Conservation (phyloP, 148 eudicot species). For the Persicaria maculosa region DNA sequence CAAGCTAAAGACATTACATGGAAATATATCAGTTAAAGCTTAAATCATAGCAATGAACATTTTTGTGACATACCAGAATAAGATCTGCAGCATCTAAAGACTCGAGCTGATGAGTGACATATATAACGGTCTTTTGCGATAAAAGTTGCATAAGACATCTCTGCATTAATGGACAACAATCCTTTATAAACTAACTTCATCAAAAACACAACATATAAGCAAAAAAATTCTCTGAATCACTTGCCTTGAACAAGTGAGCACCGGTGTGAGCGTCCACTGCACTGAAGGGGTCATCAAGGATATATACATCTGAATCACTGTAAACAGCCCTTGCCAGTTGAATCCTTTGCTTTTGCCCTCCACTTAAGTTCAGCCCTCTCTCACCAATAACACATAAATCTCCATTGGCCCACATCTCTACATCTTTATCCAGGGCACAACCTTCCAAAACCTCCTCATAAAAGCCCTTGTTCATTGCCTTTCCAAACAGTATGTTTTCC, state of each 20-base stretch:
- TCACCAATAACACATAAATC: conserved; percentile 78
- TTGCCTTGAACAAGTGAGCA: conserved; percentile 70
- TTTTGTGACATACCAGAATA: conserved; percentile 50
- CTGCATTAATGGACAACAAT: conserved; percentile 32
- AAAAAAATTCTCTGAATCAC: not conserved
- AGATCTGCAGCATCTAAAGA: conserved; percentile 73
- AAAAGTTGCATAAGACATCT: conserved; percentile 54
- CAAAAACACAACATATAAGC: not conserved
- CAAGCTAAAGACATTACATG: not conserved
- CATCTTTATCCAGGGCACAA: conserved; percentile 67
- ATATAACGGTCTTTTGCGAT: conserved; percentile 60
- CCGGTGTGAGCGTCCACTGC: conserved; percentile 95
- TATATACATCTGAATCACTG: conserved; percentile 65
- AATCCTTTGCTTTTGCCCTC: conserved; percentile 87
- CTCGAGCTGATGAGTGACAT: conserved; percentile 84
- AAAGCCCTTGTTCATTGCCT: conserved; percentile 46
- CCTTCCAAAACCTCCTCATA: conserved; percentile 71
- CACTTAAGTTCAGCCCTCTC: conserved; percentile 78
- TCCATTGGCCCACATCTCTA: conserved; percentile 66
- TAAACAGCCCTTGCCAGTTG: conserved; percentile 83
- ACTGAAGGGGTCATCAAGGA: conserved; percentile 92
- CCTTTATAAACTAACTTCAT: not conserved
- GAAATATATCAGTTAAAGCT: no score
- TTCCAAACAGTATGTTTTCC: conserved; percentile 76
- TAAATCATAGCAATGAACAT: no score